These are phyloP conservation scores for Globisporangium okanoganense DNA, from an alignment of 352 stramenopile species.

Conservation along the genomic window DNA sequence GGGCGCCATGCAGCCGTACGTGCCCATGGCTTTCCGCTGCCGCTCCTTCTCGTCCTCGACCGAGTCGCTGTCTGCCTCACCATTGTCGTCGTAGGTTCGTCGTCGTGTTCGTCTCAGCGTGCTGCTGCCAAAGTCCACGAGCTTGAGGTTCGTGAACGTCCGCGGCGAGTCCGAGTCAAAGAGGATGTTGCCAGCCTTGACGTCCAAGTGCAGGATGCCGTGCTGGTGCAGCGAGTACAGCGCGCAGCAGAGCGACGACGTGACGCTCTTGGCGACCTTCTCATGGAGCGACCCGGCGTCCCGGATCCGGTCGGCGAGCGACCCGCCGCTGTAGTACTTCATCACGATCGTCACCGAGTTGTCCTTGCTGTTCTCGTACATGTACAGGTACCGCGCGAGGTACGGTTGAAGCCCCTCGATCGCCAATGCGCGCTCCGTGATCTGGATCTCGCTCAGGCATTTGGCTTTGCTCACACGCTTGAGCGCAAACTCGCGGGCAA, in stretches of 20 bases:
- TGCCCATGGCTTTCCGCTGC: conserved; percentile 26
- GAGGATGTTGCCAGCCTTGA: conserved; percentile 63
- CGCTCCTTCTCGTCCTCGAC: conserved; percentile 8
- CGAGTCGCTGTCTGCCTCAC: background rate
- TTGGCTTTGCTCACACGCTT: conserved; percentile 41
- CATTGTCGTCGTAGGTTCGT: conserved; percentile 4
- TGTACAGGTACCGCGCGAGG: conserved; percentile 44
- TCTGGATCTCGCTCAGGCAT: conserved; percentile 31
- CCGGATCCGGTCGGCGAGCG: conserved; percentile 43
- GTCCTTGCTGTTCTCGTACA: conserved; percentile 52
- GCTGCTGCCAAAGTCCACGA: conserved; percentile 65
- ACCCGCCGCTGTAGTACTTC: conserved; percentile 54
- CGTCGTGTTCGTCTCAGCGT: conserved; percentile 2
- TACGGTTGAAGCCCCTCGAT: conserved; percentile 39
- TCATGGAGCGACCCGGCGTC: conserved; percentile 30
- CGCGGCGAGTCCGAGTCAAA: conserved; percentile 38
- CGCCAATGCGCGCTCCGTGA: conserved; percentile 37
- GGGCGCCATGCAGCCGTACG: conserved; percentile 63
- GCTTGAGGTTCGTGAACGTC: conserved; percentile 51
- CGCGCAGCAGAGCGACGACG: conserved; percentile 41
- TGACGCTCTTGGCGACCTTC: conserved; percentile 28
- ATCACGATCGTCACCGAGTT: conserved; percentile 57
- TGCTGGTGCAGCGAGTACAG: conserved; percentile 49
- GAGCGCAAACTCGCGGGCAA: conserved; percentile 30
- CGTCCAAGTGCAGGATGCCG: conserved; percentile 52